These are phyloP conservation scores for Chrysoporthe austroafricana DNA, from an alignment of 2,329 filamentous ascomycete species.

Conservation along the genomic window DNA sequence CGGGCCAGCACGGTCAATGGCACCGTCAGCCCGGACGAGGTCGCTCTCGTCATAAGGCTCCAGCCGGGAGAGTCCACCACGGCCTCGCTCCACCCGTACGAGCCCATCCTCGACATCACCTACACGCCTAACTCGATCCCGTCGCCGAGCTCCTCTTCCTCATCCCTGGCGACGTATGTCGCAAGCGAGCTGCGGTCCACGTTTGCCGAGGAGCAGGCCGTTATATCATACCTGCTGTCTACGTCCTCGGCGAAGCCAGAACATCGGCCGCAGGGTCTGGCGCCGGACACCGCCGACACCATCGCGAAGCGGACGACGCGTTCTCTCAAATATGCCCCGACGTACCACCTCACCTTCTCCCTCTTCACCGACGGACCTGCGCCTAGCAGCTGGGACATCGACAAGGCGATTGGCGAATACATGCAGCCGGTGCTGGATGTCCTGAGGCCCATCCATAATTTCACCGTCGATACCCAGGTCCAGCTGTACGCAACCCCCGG, in stretches of 20 bases:
- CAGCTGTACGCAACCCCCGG: constrained; percentile 84
- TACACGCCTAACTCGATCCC: constrained; percentile 74
- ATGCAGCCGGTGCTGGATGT: constrained; percentile 80
- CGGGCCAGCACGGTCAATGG: constrained; percentile 37
- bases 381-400: constrained; percentile 91
- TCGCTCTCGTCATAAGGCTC: constrained; percentile 73
- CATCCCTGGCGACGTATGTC: constrained; percentile 74
- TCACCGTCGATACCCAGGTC: constrained; percentile 94
- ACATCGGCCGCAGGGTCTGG: constrained; percentile 49
- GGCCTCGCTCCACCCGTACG: constrained; percentile 69
- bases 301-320: constrained; percentile 75
- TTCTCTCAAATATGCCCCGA: constrained; percentile 88
- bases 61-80: constrained; percentile 64
- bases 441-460: constrained; percentile 84
- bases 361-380: constrained; percentile 79
- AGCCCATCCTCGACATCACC: constrained; percentile 73
- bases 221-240: constrained; percentile 75
- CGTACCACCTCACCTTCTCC: constrained; percentile 95
- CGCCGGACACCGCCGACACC: constrained; percentile 57
- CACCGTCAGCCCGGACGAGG: constrained; percentile 48
- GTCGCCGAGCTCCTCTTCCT: constrained; percentile 69
- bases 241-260: constrained; percentile 51
- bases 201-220: constrained; percentile 87
- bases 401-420: constrained; percentile 78
- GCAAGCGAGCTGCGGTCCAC: constrained; percentile 76